Percentiles rank a stretch among this genome's conserved stretches.
phyloP scores from a whole-genome alignment of 345 rosid genomes.

The Hypericum perforatum region DNA sequence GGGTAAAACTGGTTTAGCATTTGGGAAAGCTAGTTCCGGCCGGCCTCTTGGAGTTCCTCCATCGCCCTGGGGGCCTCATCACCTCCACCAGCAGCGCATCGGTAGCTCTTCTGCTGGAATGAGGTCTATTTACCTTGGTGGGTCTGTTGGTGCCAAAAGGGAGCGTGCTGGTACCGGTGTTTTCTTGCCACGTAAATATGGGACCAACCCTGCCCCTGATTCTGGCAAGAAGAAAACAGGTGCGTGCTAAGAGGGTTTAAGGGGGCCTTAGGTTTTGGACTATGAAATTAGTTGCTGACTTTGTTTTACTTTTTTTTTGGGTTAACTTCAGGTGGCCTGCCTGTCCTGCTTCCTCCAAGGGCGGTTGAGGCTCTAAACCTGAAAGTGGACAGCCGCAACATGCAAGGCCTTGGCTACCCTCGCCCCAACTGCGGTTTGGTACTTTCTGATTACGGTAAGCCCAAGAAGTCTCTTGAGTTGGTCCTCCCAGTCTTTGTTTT shows the following conservation, averaged over 20 bases:
- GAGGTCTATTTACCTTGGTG: not conserved
- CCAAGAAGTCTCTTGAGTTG: not conserved
- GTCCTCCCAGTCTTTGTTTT: no score
- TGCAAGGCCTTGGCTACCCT: not conserved
- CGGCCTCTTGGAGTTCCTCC: not conserved
- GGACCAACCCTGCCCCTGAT: constrained; percentile 1
- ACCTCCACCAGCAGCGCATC: not conserved
- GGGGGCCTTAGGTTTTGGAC: not conserved
- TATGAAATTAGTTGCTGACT: not conserved
- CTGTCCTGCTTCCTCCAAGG: constrained; percentile 11
- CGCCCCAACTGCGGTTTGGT: not conserved
- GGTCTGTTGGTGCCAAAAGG: constrained; percentile 8
- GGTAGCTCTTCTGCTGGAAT: not conserved
- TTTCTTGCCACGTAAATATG: constrained; percentile 24
- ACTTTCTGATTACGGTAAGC: not conserved
- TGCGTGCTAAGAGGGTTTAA: not conserved
- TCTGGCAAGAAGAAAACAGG: constrained; percentile 15
- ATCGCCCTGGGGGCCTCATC: not conserved
- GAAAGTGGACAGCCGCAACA: constrained; percentile 5
- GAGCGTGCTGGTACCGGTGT: constrained; percentile 23
- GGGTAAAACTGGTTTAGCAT: not conserved
- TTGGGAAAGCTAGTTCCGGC: not conserved
- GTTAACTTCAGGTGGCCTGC: constrained; percentile 8
- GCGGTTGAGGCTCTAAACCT: constrained; percentile 18
- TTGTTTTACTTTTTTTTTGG: not conserved